Percentiles rank a stretch among this genome's conserved stretches.
phyloP scores from a whole-genome alignment of 495 filamentous ascomycete genomes.

The Penicillium chermesinum region DNA sequence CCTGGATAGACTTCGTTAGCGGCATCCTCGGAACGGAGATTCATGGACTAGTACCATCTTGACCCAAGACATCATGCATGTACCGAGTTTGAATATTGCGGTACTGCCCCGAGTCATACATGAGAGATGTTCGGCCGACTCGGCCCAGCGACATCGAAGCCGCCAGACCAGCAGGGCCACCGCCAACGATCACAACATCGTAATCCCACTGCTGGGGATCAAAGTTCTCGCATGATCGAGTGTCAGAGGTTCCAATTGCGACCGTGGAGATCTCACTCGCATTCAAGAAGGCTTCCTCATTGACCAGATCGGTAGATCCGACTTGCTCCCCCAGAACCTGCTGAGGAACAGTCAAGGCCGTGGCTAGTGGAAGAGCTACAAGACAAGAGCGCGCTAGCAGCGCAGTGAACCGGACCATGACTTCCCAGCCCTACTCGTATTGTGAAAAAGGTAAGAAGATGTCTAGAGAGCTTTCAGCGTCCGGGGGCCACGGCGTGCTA shows the following conservation, averaged over 20 bases:
- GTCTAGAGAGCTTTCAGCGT: too few relatives aligned
- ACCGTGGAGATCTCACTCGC: not conserved
- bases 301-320: not conserved
- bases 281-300: slow-evolving; percentile 1
- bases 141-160: slow-evolving; percentile 6
- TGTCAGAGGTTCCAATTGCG: not conserved
- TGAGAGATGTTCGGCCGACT: slow-evolving; percentile 4
- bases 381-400: not conserved
- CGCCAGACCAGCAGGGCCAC: slow-evolving; percentile 8
- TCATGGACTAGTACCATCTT: slow-evolving; percentile 5
- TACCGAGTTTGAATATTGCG: slow-evolving; percentile 6
- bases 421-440: too few relatives aligned
- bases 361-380: slow-evolving; percentile 1
- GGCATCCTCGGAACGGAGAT: not conserved
- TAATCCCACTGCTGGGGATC: slow-evolving; percentile 6
- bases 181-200: slow-evolving; percentile 10
- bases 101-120: slow-evolving; percentile 7
- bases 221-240: slow-evolving; percentile 1
- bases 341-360: slow-evolving; percentile 5
- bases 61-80: slow-evolving; percentile 11
- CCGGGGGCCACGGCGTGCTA: too few relatives aligned
- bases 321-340: not conserved
- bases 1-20: not conserved
- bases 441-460: too few relatives aligned
- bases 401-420: not conserved